Evolutionary conservation across 164 flowering plant species (phyloP).

Genomic region (Stephania yunnanensis): DNA sequence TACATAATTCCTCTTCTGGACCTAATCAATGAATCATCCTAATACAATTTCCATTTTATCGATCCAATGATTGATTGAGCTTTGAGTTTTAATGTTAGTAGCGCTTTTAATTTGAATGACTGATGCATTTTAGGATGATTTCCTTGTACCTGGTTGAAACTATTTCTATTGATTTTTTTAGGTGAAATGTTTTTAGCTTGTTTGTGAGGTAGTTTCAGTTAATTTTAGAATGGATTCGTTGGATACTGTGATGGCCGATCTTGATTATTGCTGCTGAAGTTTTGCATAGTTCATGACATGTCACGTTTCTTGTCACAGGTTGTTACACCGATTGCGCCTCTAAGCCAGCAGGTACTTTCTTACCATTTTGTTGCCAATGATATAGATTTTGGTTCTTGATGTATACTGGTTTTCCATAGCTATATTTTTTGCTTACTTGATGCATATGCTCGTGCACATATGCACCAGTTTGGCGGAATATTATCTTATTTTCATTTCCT

Average conservation of each 20-base stretch:
- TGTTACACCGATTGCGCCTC: conserved; percentile 91
- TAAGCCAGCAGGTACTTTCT: conserved; percentile 85
- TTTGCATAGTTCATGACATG: conserved; percentile 2
- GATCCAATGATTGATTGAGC: neutral
- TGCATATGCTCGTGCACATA: neutral
- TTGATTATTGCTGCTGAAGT: neutral
- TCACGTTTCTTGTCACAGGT: conserved; percentile 47
- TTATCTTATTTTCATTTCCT: neutral
- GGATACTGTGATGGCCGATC: neutral
- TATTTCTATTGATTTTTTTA: neutral
- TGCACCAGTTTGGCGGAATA: neutral
- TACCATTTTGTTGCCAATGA: neutral
- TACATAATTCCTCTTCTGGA: neutral
- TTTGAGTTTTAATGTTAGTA: neutral
- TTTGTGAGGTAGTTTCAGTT: neutral
- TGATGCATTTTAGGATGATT: neutral
- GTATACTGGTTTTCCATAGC: neutral
- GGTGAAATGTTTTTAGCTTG: neutral
- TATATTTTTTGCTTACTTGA: neutral
- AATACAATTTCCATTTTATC: neutral
- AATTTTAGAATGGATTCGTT: neutral
- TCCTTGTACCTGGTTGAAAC: neutral
- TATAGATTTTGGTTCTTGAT: neutral
- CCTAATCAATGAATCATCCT: neutral
- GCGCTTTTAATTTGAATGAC: neutral